Evolutionary conservation across 768 basidiomycete genomes (phyloP).

Genomic region (Calvatia gigantea): DNA sequence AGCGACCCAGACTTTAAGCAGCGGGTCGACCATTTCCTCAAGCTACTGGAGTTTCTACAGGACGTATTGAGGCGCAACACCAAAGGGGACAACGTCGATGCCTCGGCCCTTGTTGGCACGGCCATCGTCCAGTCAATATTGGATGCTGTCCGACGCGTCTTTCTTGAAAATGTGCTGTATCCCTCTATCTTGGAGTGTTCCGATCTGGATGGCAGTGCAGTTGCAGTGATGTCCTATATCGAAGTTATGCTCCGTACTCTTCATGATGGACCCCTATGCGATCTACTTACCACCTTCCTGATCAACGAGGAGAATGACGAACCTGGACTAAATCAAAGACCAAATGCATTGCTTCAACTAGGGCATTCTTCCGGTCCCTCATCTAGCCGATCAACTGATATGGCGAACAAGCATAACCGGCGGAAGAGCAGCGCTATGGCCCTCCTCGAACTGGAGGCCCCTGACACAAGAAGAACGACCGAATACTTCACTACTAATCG

Average conservation of each 20-base stretch:
- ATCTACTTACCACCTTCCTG: conserved; percentile 74
- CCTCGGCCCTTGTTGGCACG: conserved; percentile 65
- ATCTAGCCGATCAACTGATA: conserved; percentile 28
- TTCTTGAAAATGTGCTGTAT: conserved; percentile 91
- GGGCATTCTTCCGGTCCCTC: conserved; percentile 33
- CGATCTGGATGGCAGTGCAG: conserved; percentile 88
- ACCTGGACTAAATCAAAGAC: conserved; percentile 36
- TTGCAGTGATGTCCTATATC: conserved; percentile 94
- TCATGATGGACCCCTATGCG: conserved; percentile 61
- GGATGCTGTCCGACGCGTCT: conserved; percentile 78
- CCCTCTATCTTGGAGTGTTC: conserved; percentile 93
- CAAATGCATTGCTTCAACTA: conserved; percentile 43
- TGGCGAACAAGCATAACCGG: conserved; percentile 44
- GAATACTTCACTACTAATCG: conserved; percentile 87
- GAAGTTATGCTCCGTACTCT: conserved; percentile 83
- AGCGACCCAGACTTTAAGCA: conserved; percentile 70
- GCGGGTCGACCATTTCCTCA: conserved; percentile 86
- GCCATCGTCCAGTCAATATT: conserved; percentile 84
- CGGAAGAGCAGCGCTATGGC: conserved; percentile 89
- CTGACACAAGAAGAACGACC: conserved; percentile 63
- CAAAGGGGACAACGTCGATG: conserved; percentile 45
- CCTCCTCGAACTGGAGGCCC: conserved; percentile 83
- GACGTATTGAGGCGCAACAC: conserved; percentile 78
- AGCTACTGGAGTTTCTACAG: conserved; percentile 86
- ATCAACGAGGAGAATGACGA: conserved; percentile 84